phyloP scores from a whole-genome alignment of 2,329 filamentous ascomycete species.

The Neofusicoccum umdonicola region DNA sequence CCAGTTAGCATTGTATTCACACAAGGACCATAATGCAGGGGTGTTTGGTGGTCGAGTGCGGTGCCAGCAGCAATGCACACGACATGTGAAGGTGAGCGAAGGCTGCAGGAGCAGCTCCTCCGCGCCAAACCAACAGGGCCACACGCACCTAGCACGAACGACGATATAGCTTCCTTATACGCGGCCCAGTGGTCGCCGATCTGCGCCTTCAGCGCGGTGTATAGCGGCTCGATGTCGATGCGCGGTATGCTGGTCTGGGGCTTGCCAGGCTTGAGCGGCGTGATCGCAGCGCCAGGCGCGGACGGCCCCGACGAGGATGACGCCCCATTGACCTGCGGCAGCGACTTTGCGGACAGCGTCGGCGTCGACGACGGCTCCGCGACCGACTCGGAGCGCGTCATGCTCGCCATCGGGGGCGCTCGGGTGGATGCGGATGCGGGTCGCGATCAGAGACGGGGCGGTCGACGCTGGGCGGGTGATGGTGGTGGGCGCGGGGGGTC shows the following conservation, averaged over 20 bases:
- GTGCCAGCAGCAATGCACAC: neutral
- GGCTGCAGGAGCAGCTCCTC: neutral
- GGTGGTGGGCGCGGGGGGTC: constrained; percentile 17
- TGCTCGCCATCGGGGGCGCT: constrained; percentile 35
- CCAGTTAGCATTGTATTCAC: neutral
- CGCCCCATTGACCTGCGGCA: constrained; percentile 25
- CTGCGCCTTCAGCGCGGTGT: constrained; percentile 58
- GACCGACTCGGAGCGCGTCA: constrained; percentile 37
- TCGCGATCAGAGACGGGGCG: neutral
- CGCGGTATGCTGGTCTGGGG: constrained; percentile 53
- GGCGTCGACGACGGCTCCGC: constrained; percentile 33
- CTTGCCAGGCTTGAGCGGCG: constrained; percentile 34
- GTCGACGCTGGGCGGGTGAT: constrained; percentile 23
- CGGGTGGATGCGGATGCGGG: neutral
- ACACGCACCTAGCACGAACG: constrained; percentile 56
- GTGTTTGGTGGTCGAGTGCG: constrained; percentile 7
- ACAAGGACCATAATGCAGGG: neutral
- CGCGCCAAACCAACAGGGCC: neutral
- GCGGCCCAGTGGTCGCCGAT: constrained; percentile 58
- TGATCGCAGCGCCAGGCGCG: constrained; percentile 19
- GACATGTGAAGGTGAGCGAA: neutral
- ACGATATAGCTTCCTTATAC: constrained; percentile 58
- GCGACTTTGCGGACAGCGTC: constrained; percentile 32
- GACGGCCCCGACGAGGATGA: neutral
- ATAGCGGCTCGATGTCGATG: constrained; percentile 62